Evolutionary conservation across 1,139 yeast genomes (phyloP).

Genomic region (Casaregolazyma suthepensis): DNA sequence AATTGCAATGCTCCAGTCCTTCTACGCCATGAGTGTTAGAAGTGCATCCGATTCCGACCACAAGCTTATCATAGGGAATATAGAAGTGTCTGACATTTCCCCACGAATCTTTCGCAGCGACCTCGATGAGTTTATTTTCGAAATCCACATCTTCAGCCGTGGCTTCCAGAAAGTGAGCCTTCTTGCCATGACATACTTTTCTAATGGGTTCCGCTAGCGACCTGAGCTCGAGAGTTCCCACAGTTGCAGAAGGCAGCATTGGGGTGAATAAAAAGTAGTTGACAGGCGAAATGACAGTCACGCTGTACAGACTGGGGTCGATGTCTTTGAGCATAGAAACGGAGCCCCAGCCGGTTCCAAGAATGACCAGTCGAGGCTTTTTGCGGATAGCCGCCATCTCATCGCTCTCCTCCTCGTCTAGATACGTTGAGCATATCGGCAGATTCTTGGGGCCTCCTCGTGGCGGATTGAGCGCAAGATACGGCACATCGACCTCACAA

Average conservation of each 20-base stretch:
- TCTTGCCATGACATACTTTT: slow-evolving; percentile 39
- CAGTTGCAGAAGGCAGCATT: slow-evolving; percentile 54
- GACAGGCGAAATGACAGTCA: slow-evolving; percentile 56
- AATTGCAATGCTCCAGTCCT: slow-evolving; percentile 52
- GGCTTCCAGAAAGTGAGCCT: slow-evolving; percentile 55
- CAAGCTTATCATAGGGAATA: slow-evolving; percentile 58
- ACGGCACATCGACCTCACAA: slow-evolving; percentile 40
- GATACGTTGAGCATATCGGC: slow-evolving; percentile 47
- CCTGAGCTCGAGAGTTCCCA: slow-evolving; percentile 48
- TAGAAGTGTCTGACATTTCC: slow-evolving; percentile 36
- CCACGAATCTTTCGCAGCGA: slow-evolving; percentile 31
- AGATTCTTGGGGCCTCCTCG: slow-evolving; percentile 64
- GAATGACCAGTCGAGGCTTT: slow-evolving; percentile 49
- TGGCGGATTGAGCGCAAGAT: slow-evolving; percentile 46
- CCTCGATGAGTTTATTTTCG: slow-evolving; percentile 48
- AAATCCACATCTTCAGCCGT: slow-evolving; percentile 49
- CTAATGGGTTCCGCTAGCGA: slow-evolving; percentile 56
- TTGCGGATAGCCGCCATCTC: slow-evolving; percentile 36
- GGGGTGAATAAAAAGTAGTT: slow-evolving; percentile 57
- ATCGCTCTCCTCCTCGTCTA: slow-evolving; percentile 49
- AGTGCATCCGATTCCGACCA: slow-evolving; percentile 59
- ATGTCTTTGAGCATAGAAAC: slow-evolving; percentile 36
- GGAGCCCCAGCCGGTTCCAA: slow-evolving; percentile 60
- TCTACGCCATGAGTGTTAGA: slow-evolving; percentile 62
- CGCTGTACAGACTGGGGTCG: slow-evolving; percentile 46